A percentile compares a stretch with the other conserved stretches of the same genome.
These are phyloP conservation scores for Podosphaera fusca DNA, from an alignment of 2,329 filamentous ascomycete species.

Conservation along the genomic window DNA sequence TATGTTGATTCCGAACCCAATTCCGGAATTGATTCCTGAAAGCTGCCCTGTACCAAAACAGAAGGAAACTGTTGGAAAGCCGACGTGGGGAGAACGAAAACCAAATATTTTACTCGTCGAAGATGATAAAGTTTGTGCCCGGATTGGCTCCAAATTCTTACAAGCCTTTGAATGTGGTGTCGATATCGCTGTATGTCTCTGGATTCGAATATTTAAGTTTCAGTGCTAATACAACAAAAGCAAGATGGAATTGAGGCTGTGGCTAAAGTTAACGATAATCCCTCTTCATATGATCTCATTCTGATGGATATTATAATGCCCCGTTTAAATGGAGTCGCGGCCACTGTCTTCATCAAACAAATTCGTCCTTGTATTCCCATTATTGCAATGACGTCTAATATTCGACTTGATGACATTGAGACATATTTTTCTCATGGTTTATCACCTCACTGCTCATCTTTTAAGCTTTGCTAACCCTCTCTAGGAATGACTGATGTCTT, in stretches of 20 bases:
- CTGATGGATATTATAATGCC: slow-evolving; percentile 97
- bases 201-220: slow-evolving; percentile 1
- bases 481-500: slow-evolving; percentile 92
- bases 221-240: slow-evolving; percentile 20
- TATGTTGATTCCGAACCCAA: slow-evolving; percentile 22
- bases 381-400: slow-evolving; percentile 97
- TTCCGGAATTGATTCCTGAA: slow-evolving; percentile 21
- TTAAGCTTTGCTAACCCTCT: slow-evolving; percentile 11
- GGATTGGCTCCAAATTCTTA: slow-evolving; percentile 45
- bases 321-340: slow-evolving; percentile 79
- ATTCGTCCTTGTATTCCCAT: slow-evolving; percentile 66
- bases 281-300: slow-evolving; percentile 38
- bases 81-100: slow-evolving; percentile 34
- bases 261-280: slow-evolving; percentile 43
- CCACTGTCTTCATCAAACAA: slow-evolving; percentile 78
- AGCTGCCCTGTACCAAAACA: slow-evolving; percentile 18
- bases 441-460: slow-evolving; percentile 14
- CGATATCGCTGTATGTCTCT: slow-evolving; percentile 36
- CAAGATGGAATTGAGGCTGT: slow-evolving; percentile 79
- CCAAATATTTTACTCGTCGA: slow-evolving; percentile 82
- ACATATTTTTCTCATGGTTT: slow-evolving; percentile 93
- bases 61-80: slow-evolving; percentile 19
- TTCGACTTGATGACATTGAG: slow-evolving; percentile 83
- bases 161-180: slow-evolving; percentile 41
- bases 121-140: slow-evolving; percentile 44